phyloP scores from a whole-genome alignment of 805 yeast species.

The Tanozyma kutaoensis region DNA sequence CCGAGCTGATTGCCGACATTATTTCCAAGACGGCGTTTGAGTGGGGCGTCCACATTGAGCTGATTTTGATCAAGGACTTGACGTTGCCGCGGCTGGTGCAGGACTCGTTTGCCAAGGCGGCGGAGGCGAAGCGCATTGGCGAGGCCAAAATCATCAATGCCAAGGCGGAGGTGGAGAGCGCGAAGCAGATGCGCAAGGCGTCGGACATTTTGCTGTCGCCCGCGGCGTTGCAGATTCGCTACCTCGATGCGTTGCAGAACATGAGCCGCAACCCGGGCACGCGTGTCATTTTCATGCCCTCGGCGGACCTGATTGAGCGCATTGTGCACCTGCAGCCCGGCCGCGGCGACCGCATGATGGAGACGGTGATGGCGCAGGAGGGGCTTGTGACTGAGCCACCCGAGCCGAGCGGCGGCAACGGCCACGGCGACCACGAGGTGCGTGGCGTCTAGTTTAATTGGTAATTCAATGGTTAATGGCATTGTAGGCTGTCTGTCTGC shows the following conservation, averaged over 20 bases:
- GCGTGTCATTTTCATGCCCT: conserved; percentile 68
- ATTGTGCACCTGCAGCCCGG: conserved; percentile 12
- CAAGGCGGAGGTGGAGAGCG: conserved; percentile 63
- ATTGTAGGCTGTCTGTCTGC: neutral
- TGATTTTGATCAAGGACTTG: conserved; percentile 56
- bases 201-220: conserved; percentile 64
- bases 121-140: conserved; percentile 65
- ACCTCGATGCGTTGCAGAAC: conserved; percentile 64
- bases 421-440: neutral
- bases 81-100: conserved; percentile 41
- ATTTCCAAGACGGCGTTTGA: conserved; percentile 47
- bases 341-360: conserved; percentile 3
- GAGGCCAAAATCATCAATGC: conserved; percentile 67
- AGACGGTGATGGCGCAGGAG: conserved; percentile 8
- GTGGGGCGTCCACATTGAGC: conserved; percentile 64
- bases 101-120: conserved; percentile 54
- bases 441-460: too few species aligned
- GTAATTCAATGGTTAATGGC: neutral
- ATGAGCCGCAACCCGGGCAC: conserved; percentile 52
- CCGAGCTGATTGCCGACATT: conserved; percentile 46
- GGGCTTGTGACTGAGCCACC: conserved; percentile 3
- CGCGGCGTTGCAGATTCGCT: conserved; percentile 69
- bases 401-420: neutral
- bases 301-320: conserved; percentile 27
- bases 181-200: conserved; percentile 66